Conservation (phyloP, 73 alveolate genomes). For the Durusdinium trenchii region DNA sequence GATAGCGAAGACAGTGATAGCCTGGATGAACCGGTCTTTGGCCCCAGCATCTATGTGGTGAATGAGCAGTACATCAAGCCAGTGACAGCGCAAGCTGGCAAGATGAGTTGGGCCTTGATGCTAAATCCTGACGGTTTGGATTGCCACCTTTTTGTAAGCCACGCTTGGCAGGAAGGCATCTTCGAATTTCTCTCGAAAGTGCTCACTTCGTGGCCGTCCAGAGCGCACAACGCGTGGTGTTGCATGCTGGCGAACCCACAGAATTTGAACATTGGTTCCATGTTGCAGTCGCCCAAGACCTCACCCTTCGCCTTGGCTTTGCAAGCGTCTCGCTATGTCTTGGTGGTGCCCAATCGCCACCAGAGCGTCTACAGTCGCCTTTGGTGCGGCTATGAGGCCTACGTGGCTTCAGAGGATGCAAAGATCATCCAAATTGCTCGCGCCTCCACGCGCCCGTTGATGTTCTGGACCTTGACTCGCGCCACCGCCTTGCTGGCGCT, state of each 20-base stretch:
- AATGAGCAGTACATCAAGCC: too few species aligned
- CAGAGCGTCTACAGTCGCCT: slow-evolving; percentile 29
- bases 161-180: slow-evolving; percentile 93
- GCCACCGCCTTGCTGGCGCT: neutral
- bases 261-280: slow-evolving; percentile 49
- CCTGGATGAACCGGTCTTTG: too few species aligned
- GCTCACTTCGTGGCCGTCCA: slow-evolving; percentile 7
- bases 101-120: too few species aligned
- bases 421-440: slow-evolving; percentile 29
- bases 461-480: neutral
- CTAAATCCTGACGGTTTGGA: too few species aligned
- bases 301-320: slow-evolving; percentile 71
- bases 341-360: slow-evolving; percentile 71
- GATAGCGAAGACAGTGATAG: too few species aligned
- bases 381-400: slow-evolving; percentile 61
- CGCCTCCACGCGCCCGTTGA: slow-evolving; percentile 29
- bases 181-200: slow-evolving; percentile 51
- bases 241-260: slow-evolving; percentile 76
- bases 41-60: too few species aligned
- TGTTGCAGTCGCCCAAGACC: slow-evolving; percentile 50
- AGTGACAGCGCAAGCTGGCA: too few species aligned
- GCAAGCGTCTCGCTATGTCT: slow-evolving; percentile 30
- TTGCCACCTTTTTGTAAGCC: too few species aligned
- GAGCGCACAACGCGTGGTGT: slow-evolving; percentile 29
- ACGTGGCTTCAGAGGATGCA: slow-evolving; percentile 37